Conservation (phyloP, 768 basidiomycete species). For the Symmetrospora coprosmae region DNA sequence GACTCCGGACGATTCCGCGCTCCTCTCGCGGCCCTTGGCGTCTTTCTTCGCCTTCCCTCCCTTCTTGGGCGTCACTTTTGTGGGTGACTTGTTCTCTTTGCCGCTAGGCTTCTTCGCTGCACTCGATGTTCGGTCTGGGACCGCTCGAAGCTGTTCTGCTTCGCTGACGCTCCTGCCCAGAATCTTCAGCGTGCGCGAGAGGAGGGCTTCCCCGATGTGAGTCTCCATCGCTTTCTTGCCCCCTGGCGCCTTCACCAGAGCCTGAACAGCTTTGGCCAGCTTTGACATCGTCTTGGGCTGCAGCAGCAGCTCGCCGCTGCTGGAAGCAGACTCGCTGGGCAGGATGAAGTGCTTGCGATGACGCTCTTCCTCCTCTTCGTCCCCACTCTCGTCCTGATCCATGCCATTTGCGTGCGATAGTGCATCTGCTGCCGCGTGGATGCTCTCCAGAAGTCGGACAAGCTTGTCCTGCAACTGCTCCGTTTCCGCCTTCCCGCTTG, state of each 20-base stretch:
- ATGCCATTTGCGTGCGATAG: too few species aligned
- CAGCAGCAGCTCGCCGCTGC: too few species aligned
- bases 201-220: constrained; percentile 12
- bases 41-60: constrained; percentile 29
- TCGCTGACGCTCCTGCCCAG: constrained; percentile 64
- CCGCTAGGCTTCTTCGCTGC: constrained; percentile 32
- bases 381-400: too few species aligned
- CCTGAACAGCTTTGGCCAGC: neutral
- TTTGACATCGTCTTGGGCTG: too few species aligned
- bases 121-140: too few species aligned
- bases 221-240: neutral
- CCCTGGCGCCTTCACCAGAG: neutral
- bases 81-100: constrained; percentile 37
- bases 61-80: constrained; percentile 19
- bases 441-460: too few species aligned
- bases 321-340: too few species aligned
- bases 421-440: too few species aligned
- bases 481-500: too few species aligned
- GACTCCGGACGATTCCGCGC: neutral
- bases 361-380: neutral
- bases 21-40: constrained; percentile 1
- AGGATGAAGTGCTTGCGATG: neutral
- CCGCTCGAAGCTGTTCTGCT: constrained; percentile 62
- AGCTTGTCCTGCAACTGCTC: too few species aligned
- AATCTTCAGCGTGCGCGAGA: constrained; percentile 58